Evolutionary conservation across 2,329 filamentous ascomycete species (phyloP), one percentile per base, ranked within the genome.

Genomic region (Rutstroemia sp.): DNA sequence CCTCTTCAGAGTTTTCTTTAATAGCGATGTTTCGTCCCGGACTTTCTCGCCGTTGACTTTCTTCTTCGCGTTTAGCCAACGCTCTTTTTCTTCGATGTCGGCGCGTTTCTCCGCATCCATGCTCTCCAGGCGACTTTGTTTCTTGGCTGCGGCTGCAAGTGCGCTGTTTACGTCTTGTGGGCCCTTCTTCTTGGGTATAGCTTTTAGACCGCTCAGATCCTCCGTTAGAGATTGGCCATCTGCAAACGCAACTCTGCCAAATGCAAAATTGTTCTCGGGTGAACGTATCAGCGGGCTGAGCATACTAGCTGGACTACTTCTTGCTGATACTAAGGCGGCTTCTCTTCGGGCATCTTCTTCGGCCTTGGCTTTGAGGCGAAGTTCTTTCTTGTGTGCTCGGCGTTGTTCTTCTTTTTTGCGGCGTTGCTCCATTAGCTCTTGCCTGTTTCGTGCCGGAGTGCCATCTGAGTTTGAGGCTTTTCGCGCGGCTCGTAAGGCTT

Each of bases 1-100:
- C 63, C 92, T 85, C 80, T 96, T 96, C 63, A 97, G 77, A 0
- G 92, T 88, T 78, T 96, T 96, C 79, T 96, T 96, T 27, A 99
- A 79, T 56, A 96, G 74, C 47, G 81, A 83, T 61, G 90, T 90
- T 70, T 96, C 90, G 68, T 97, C 91, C 59, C 84, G 85, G 37
- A 96, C 86, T 69, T 90, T 88, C 69, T 96, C 92, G 49, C 94
- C 94, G 70, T 95, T 89, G 1, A 87, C 90, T 23, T 88, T 85
- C 72, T 90, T 90, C 72, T 92, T 87, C 2, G 94, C 94, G 49
- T 88, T 92, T 58, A 96, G 78, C 94, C 94, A 99, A 57, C 86
- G 77, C 67, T 99, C 92, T 77, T 97, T 97, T 72, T 96, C 90
- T 59, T 91, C 85, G 46, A 97, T 86, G 58, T 95, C 89, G 60